Conservation (phyloP, 2,329 filamentous ascomycete genomes). For the Talaromyces piceae region DNA sequence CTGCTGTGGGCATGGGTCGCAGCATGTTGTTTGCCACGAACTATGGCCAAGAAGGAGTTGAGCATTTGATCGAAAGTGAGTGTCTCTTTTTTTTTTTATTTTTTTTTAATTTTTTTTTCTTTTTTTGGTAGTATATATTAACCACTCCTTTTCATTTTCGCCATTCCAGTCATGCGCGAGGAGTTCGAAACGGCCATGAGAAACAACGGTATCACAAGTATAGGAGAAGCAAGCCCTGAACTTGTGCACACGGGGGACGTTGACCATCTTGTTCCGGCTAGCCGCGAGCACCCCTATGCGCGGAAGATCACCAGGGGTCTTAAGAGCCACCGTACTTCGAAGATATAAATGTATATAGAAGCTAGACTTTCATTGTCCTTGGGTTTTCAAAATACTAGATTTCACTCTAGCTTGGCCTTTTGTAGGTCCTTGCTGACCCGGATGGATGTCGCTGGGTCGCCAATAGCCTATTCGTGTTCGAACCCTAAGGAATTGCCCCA, state of each 20-base stretch:
- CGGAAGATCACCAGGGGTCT: conserved; percentile 24
- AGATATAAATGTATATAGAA: conserved; percentile 17
- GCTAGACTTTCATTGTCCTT: background rate
- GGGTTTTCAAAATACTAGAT: no score
- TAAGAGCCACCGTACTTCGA: conserved; percentile 13
- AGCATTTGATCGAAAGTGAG: conserved; percentile 49
- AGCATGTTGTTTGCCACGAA: conserved; percentile 48
- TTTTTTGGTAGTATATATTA: background rate
- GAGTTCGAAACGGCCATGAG: conserved; percentile 45
- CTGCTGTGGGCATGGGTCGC: conserved; percentile 47
- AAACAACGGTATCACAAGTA: conserved; percentile 39
- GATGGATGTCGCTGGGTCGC: no score
- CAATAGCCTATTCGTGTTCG: no score
- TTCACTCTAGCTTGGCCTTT: no score
- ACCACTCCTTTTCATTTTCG: background rate
- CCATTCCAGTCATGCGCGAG: conserved; percentile 35
- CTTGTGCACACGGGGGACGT: conserved; percentile 43
- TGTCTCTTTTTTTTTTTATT: background rate
- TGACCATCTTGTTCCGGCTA: conserved; percentile 42
- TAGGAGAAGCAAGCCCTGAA: conserved; percentile 38
- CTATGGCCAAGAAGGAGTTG: conserved; percentile 49
- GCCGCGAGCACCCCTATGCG: conserved; percentile 37
- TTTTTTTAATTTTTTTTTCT: background rate
- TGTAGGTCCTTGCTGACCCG: no score
- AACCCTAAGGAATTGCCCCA: no score